Base-by-base conservation (phyloP, 805 yeast species). In the Metschnikowia kunwiensis region DNA sequence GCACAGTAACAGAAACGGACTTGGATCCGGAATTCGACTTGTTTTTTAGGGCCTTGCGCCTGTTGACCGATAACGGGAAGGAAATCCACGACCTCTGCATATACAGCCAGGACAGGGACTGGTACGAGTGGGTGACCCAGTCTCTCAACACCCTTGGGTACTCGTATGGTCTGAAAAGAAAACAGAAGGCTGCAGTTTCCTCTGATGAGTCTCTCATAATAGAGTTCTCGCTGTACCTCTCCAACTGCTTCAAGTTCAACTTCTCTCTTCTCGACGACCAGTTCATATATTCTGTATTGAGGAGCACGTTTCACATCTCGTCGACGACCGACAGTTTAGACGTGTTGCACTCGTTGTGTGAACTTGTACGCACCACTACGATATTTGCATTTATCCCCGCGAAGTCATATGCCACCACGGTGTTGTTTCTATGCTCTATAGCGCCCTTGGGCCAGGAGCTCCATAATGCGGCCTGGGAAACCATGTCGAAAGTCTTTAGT, bases 51-150 rank as follows among this genome's bases (percentile, higher is more conserved):
- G 77, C 78, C 4, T 49, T 82, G 24, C 56, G 57, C 24, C 50
- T 57, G 1, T 60, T 78, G 31, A 76, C 86, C 5, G 63, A 68
- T 24, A 63, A 72, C 40, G 85, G 85, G 3, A 60, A 67, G 32
- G 75, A 77, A 45, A 60, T 75, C 31, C 71, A 71, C 40, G 80
- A 75, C 37, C 62, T 74, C 37, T 68, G 71, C 49, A 61, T 74
- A 12, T 64, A 71, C 18, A 73, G 73, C 35, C 58, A 53, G 13
- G 53, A 51, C 4, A 47, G 49, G 12, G 50, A 53, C 34, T 50
- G 65, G 38, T 34, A 45, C 13, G 36, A 34, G 7, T 55, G 55
- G 25, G 27, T 24, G 14, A 12, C 23, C 3, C 35, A 23, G n/a
- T n/a, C 46, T 42, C 32, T 42, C 51, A 24, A 26, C 7, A 37